These are phyloP conservation scores for Cryptococcus depauperatus DNA, from an alignment of 1,284 basidiomycete species.

Conservation along the genomic window DNA sequence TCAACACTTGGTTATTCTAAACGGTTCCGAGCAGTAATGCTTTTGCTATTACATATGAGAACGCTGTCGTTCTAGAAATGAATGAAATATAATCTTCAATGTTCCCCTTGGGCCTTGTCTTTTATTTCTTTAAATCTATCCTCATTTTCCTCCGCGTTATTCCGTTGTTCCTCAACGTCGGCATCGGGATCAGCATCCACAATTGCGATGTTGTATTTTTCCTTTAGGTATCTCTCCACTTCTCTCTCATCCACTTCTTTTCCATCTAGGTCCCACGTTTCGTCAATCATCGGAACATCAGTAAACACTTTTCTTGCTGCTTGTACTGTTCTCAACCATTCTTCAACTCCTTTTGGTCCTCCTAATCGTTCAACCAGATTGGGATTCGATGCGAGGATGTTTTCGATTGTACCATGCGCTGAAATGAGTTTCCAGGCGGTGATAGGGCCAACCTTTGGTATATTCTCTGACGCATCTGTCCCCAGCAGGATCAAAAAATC, in stretches of 20 bases:
- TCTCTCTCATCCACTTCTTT: constrained; percentile 14
- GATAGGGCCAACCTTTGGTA: constrained; percentile 66
- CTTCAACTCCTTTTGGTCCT: constrained; percentile 8
- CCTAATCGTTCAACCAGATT: constrained; percentile 16
- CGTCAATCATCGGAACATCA: constrained; percentile 28
- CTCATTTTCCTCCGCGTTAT: too few relatives aligned
- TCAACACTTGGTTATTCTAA: too few relatives aligned
- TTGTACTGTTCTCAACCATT: constrained; percentile 33
- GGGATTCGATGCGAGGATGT: constrained; percentile 50
- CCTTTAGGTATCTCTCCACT: constrained; percentile 28
- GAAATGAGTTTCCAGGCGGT: constrained; percentile 65
- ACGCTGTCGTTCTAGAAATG: too few relatives aligned
- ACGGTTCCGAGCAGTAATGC: too few relatives aligned
- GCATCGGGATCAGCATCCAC: too few relatives aligned
- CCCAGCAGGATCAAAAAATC: constrained; percentile 79
- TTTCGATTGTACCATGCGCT: constrained; percentile 63
- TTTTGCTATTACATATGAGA: too few relatives aligned
- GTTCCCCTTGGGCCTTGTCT: too few relatives aligned
- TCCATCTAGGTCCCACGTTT: constrained; percentile 11
- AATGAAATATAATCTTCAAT: too few relatives aligned
- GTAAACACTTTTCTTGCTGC: constrained; percentile 40
- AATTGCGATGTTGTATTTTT: constrained; percentile 27
- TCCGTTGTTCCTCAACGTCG: too few relatives aligned
- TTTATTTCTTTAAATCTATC: too few relatives aligned
- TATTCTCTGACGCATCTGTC: constrained; percentile 77